Evolutionary conservation across 108 stramenopile genomes (phyloP), one percentile per base, ranked within the genome.

Genomic region (Pseudonitzschia delicatissima): DNA sequence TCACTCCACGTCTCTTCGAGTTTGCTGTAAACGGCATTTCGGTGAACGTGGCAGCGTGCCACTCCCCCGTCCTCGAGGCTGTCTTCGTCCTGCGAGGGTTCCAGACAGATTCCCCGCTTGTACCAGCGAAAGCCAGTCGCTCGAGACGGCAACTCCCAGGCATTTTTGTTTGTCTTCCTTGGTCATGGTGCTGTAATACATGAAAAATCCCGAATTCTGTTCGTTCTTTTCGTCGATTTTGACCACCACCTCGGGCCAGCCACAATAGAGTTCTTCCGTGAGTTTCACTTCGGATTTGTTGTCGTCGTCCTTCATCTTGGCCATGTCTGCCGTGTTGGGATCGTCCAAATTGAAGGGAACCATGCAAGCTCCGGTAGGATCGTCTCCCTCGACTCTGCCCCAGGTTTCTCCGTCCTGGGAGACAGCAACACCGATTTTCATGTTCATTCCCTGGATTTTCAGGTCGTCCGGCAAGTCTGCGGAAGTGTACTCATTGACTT

Each of bases 161-260:
- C 72, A 85, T 69, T 93, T 93, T 59, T 79, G 84, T 62, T 94
- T 93, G 8, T 62, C 74, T 40, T 80, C 81, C 45, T 89, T 89
- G 18, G 77, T 62, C 88, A 96, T 92, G 60, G 90, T 90, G 64
- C 90, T 89, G 80, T 96, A 94, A 68, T 90, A 96, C 95, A 96
- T 96, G 73, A 85, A 81, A 66, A 96, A 96, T 34, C 81, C 87
- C 25, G 76, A 64, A 21, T 71, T 67, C 13, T 67, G 76, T 0
- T 63, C 42, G 32, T 83, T 82, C 1, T 64, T 35, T 23, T 64
- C 67, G 6, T 72, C 62, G 1, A 81, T 66, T 53, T 81, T 75
- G 17, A 88, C 86, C 2, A 85, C 76, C 11, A 93, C 92, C 64
- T 96, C 89, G 7, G 95, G 95, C 95, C 95, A 96, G 28, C 84